Base-by-base conservation (phyloP, 192 early-diverging fungal genomes). In the Backusella circina region DNA sequence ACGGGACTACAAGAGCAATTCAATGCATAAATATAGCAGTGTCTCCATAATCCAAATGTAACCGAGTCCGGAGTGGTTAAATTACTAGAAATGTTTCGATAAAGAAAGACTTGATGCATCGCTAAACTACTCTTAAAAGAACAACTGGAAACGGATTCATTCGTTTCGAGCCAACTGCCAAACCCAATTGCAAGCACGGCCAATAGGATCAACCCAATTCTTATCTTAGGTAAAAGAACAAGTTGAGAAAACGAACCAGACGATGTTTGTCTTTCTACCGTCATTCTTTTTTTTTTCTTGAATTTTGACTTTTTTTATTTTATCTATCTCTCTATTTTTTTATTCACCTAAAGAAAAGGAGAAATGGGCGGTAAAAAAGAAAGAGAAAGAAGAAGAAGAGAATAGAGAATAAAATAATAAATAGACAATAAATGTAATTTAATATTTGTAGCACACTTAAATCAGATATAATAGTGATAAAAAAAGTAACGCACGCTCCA, bases 91-190 rank as follows among this genome's bases (percentile, higher is more conserved):
- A 68, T 68, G 21, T 68, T 68, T 68, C 67, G 31, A 68, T 68
- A 68, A n/a, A 68, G n/a, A 36, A 37, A 68, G 16, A 68, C 67
- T 68, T 68, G 67, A 5, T 68, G 67, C 33, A 68, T n/a, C 21
- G 67, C 32, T 36, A 68, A 37, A 38, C 67, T 68, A 23, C 67
- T 68, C 36, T 68, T 68, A 68, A 68, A 68, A 37, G 67, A 68
- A 35, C 67, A 68, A 4, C 67, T 68, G 21, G 67, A 68, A 68
- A n/a, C 67, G 23, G 32, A 37, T 38, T 38, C 35, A 21, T 68
- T 68, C 5, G 67, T 68, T 68, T 68, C 67, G n/a, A 68, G 67
- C 67, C 67, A 68, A 15, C 67, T 68, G 21, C 67, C 67, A 68
- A 68, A 68, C 23, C 67, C 67, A 68, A 68, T 68, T 38, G 67